Evolutionary conservation across 768 basidiomycete genomes (phyloP), one percentile per base, ranked within the genome.

Genomic region (Suillus decipiens): DNA sequence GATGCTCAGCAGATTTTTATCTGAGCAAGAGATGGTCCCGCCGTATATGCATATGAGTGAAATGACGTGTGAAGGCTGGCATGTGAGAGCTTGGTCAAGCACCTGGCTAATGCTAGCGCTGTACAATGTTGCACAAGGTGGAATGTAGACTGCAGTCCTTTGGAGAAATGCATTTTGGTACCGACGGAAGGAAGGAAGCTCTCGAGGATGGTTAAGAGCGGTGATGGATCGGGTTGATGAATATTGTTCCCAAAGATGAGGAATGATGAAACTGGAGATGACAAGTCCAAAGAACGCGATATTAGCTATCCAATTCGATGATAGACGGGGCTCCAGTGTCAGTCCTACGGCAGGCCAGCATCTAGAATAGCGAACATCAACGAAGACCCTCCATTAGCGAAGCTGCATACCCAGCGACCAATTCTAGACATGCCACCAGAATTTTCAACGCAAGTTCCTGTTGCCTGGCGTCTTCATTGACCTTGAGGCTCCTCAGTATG

Each of bases 251-350:
- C 70, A 56, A 81, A 77, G 17, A 90, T 79, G 63, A 86, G 76
- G 71, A 95, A 95, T 0, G 84, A 84, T 0, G 78, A 68, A 0
- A 78, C 67, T 0, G 95, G 91, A 89, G 58, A 97, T 81, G 60
- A 98, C 83, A 9, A 82, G 81, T 2, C 89, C 92, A 45, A 93
- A 86, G 70, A 95, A 90, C 5, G 92, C 81, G 66, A 97, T 88
- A 63, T 95, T 96, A 0, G 90, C 86, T 37, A 98, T 88, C 95
- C 96, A 99, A 71, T 89, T 90, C 0, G 91, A 91, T 0, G 92
- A 92, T 6, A 95, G 82, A 3, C 94, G 87, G 0, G 95, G 93
- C 68, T 96, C 94, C 5, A 96, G 80, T 0, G 92, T 90, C 39
- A 93, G 76, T 2, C 82, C 82, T 5, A 84, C 86, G 1, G 81